Percentiles rank a stretch among this genome's conserved stretches.
phyloP scores from a whole-genome alignment of 345 rosid species.

The Lepidium sativum region DNA sequence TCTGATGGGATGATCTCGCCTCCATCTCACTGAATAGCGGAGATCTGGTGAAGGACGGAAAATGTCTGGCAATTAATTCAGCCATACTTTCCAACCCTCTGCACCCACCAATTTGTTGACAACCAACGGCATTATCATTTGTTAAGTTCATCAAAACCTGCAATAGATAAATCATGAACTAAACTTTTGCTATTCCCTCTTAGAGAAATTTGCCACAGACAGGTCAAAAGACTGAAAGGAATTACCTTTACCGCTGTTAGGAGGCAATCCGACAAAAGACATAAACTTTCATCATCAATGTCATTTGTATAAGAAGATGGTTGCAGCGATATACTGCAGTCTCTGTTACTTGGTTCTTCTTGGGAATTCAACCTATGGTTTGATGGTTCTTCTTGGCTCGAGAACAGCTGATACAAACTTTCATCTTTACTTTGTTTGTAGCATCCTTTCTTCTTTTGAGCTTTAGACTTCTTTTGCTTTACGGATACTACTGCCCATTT shows the following conservation, averaged over 20 bases:
- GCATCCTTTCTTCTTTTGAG: slow-evolving; percentile 31
- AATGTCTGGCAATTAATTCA: slow-evolving; percentile 70
- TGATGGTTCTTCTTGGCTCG: slow-evolving; percentile 47
- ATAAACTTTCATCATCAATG: slow-evolving; percentile 47
- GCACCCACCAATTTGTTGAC: slow-evolving; percentile 81
- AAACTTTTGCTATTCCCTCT: neutral
- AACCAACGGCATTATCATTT: slow-evolving; percentile 82
- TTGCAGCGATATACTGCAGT: slow-evolving; percentile 31
- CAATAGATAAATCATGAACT: neutral
- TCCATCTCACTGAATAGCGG: slow-evolving; percentile 30
- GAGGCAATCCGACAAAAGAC: slow-evolving; percentile 81
- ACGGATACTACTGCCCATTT: slow-evolving; percentile 80
- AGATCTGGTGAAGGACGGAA: slow-evolving; percentile 60
- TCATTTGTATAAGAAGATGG: slow-evolving; percentile 34
- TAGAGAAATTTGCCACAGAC: neutral
- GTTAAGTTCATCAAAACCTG: slow-evolving; percentile 98
- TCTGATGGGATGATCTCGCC: slow-evolving; percentile 29
- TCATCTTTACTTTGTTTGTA: slow-evolving; percentile 36
- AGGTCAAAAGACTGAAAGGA: neutral
- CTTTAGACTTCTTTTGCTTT: slow-evolving; percentile 40
- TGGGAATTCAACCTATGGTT: slow-evolving; percentile 31
- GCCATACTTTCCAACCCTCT: slow-evolving; percentile 87
- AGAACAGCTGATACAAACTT: slow-evolving; percentile 28
- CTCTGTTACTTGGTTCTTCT: slow-evolving; percentile 37
- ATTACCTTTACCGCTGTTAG: slow-evolving; percentile 85